phyloP scores from a whole-genome alignment of 148 eudicot genomes.

The Cornus controversa region DNA sequence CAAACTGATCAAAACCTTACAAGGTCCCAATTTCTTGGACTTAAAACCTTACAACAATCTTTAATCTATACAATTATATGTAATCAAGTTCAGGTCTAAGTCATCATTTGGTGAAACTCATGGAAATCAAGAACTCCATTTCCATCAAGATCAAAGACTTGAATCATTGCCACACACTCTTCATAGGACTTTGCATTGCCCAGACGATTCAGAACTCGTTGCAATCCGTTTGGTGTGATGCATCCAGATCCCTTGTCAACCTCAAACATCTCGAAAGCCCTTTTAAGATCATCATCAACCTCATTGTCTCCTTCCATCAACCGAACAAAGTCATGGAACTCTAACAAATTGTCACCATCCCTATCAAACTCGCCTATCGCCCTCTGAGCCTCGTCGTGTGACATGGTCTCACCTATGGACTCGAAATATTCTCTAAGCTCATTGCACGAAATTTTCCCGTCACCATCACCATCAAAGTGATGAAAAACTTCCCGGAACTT shows the following conservation, averaged over 20 bases:
- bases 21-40: too few species aligned
- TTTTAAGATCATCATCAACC: slow-evolving; percentile 36
- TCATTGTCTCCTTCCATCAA: slow-evolving; percentile 30
- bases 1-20: too few species aligned
- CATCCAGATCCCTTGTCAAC: slow-evolving; percentile 50
- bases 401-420: slow-evolving; percentile 42
- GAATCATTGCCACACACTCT: slow-evolving; percentile 55
- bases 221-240: slow-evolving; percentile 62
- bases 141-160: slow-evolving; percentile 56
- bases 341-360: slow-evolving; percentile 42
- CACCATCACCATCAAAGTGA: slow-evolving; percentile 40
- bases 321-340: slow-evolving; percentile 41
- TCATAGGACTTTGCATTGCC: slow-evolving; percentile 43
- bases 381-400: slow-evolving; percentile 42
- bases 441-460: slow-evolving; percentile 47
- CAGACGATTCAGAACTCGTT: slow-evolving; percentile 42
- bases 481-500: slow-evolving; percentile 45
- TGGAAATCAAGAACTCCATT: slow-evolving; percentile 62
- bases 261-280: slow-evolving; percentile 66
- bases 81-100: slow-evolving; percentile 7
- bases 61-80: neutral
- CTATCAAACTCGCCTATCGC: slow-evolving; percentile 45
- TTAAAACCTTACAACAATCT: neutral
- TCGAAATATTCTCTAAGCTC: slow-evolving; percentile 44
- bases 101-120: slow-evolving; percentile 67